A percentile compares a stretch with the other conserved stretches of the same genome.
phyloP scores from a whole-genome alignment of 352 stramenopile species.

The Phytopythium delawarense region DNA sequence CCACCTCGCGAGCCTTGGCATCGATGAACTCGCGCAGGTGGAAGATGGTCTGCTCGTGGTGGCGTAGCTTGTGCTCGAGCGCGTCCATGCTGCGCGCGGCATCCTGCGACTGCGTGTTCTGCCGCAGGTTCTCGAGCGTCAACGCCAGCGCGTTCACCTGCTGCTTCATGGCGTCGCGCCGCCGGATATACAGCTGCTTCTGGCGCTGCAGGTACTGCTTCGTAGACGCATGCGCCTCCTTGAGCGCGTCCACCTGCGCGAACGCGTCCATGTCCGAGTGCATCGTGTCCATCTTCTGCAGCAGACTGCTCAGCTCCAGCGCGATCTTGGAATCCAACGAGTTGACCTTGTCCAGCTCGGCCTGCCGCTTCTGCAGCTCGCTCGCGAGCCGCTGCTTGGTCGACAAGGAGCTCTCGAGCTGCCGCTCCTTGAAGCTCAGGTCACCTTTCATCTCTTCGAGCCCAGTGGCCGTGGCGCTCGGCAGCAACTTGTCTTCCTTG shows the following conservation, averaged over 20 bases:
- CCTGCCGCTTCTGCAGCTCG: conserved; percentile 85
- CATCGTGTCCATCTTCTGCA: conserved; percentile 88
- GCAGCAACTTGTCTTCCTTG: conserved; percentile 79
- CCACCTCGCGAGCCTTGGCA: conserved; percentile 83
- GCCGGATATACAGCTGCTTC: conserved; percentile 83
- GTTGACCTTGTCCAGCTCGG: conserved; percentile 90
- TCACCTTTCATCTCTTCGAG: conserved; percentile 88
- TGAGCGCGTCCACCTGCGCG: conserved; percentile 82
- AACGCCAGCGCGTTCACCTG: conserved; percentile 64
- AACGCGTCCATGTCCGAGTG: conserved; percentile 86
- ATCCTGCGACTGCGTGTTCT: conserved; percentile 68
- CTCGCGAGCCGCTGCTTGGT: conserved; percentile 85
- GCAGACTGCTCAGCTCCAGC: conserved; percentile 74
- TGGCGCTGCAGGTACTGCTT: conserved; percentile 67
- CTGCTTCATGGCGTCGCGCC: conserved; percentile 81
- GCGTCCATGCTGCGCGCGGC: conserved; percentile 76
- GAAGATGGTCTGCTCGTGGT: conserved; percentile 93
- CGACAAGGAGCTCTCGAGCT: conserved; percentile 87
- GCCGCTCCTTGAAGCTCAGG: conserved; percentile 89
- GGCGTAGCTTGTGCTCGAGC: conserved; percentile 87
- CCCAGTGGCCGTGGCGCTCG: conserved; percentile 44
- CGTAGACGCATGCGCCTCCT: conserved; percentile 73
- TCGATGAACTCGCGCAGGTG: conserved; percentile 88
- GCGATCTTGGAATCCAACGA: conserved; percentile 87
- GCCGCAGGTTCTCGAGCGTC: conserved; percentile 76